Evolutionary conservation across 306 rosid species (phyloP).

Genomic region (Gleditsia sinensis): DNA sequence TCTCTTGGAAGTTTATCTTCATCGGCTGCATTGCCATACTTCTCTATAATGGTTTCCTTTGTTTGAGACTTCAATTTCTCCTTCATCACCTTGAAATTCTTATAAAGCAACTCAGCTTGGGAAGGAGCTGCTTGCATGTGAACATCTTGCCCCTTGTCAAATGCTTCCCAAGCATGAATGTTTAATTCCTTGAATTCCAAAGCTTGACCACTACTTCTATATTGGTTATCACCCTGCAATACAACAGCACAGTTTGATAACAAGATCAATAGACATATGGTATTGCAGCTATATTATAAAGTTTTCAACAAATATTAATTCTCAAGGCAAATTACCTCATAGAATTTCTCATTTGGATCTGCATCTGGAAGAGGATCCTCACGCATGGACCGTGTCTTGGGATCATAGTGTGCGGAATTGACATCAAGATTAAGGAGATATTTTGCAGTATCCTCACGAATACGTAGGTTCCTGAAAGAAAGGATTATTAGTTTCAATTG

Average conservation of each 20-base stretch:
- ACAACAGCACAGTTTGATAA: neutral
- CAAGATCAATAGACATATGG: neutral
- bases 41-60: constrained; percentile 48
- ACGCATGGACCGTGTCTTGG: constrained; percentile 35
- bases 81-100: constrained; percentile 25
- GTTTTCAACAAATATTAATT: neutral
- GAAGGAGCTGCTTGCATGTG: constrained; percentile 24
- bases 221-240: constrained; percentile 38
- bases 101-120: constrained; percentile 55
- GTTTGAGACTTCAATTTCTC: constrained; percentile 17
- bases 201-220: constrained; percentile 56
- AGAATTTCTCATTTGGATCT: constrained; percentile 17
- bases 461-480: constrained; percentile 56
- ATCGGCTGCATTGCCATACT: constrained; percentile 58
- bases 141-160: constrained; percentile 44
- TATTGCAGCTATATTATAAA: neutral
- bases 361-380: constrained; percentile 25
- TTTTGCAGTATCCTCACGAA: constrained; percentile 66
- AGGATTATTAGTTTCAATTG: neutral
- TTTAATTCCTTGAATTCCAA: constrained; percentile 62
- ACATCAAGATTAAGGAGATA: constrained; percentile 67
- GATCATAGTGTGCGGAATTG: constrained; percentile 62
- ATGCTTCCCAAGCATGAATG: constrained; percentile 64
- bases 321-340: neutral
- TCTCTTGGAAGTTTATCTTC: constrained; percentile 40